Percentiles rank a stretch among this genome's conserved stretches.
Evolutionary conservation across 2,329 filamentous ascomycete genomes (phyloP).

Genomic region (Furcasterigmium sp.): DNA sequence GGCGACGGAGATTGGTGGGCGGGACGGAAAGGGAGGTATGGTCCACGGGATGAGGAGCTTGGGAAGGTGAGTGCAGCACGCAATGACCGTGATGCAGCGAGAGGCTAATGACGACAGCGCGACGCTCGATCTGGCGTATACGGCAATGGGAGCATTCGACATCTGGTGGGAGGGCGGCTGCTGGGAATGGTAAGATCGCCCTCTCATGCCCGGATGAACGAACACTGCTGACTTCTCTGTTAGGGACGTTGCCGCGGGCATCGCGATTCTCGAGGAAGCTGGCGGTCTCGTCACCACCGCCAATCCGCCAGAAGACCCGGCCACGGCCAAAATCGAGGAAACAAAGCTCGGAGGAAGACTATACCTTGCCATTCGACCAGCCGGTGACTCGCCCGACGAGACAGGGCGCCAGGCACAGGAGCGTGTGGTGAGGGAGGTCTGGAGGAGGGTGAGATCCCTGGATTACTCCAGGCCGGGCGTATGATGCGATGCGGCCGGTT

Average conservation of each 20-base stretch:
- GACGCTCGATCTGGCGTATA: slow-evolving; percentile 69
- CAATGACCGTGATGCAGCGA: not conserved
- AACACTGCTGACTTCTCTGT: not conserved
- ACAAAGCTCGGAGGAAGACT: slow-evolving; percentile 61
- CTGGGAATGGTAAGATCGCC: slow-evolving; percentile 62
- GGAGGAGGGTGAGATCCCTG: slow-evolving; percentile 60
- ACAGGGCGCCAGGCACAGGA: slow-evolving; percentile 64
- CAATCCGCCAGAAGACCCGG: slow-evolving; percentile 58
- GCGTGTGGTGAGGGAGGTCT: slow-evolving; percentile 65
- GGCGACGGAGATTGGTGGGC: slow-evolving; percentile 59
- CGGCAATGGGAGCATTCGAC: slow-evolving; percentile 69
- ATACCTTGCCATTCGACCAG: slow-evolving; percentile 67
- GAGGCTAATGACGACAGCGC: slow-evolving; percentile 39
- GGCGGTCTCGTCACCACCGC: slow-evolving; percentile 70
- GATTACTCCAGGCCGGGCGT: slow-evolving; percentile 63
- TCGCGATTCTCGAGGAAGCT: slow-evolving; percentile 67
- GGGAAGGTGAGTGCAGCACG: slow-evolving; percentile 40
- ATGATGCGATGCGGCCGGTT: slow-evolving; percentile 15
- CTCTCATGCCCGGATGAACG: not conserved
- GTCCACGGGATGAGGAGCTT: slow-evolving; percentile 71
- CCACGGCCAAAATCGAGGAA: slow-evolving; percentile 51
- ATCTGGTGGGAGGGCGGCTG: slow-evolving; percentile 82
- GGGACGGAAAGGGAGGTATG: slow-evolving; percentile 68
- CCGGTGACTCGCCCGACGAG: slow-evolving; percentile 55
- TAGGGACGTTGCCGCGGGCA: slow-evolving; percentile 71